phyloP scores from a whole-genome alignment of 352 stramenopile genomes.

The Phytophthora litchii region DNA sequence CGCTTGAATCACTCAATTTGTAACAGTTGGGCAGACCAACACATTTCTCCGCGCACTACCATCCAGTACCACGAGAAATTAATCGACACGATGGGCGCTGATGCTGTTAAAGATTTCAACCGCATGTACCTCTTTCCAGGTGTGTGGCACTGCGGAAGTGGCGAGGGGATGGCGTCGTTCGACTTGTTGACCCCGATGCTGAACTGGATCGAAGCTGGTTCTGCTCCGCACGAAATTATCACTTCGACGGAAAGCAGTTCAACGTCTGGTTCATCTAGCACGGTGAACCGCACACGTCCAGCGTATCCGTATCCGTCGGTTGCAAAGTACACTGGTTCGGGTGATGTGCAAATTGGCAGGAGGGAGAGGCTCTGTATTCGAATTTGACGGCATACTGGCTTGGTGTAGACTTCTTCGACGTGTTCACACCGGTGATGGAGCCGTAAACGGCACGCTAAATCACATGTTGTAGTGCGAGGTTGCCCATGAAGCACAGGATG shows the following conservation, averaged over 20 bases:
- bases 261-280: conserved; percentile 16
- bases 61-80: conserved; percentile 47
- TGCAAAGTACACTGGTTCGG: conserved; percentile 29
- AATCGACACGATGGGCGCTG: conserved; percentile 33
- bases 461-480: too few species aligned
- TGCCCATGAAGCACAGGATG: too few species aligned
- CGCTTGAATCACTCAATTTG: too few species aligned
- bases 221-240: too few species aligned
- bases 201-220: too few species aligned
- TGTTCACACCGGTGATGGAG: conserved; percentile 29
- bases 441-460: background rate
- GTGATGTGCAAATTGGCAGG: conserved; percentile 20
- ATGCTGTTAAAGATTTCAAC: conserved; percentile 34
- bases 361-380: conserved; percentile 34
- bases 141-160: conserved; percentile 44
- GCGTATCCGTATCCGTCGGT: conserved; percentile 37
- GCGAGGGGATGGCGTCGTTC: conserved; percentile 39
- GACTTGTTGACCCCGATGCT: too few species aligned
- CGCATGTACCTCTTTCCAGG: conserved; percentile 46
- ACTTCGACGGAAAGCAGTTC: too few species aligned
- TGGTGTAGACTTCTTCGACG: conserved; percentile 31
- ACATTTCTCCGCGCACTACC: conserved; percentile 45
- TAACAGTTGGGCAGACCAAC: conserved; percentile 45
- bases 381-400: conserved; percentile 37
- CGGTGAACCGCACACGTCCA: conserved; percentile 22